Percentiles rank a stretch among this genome's conserved stretches.
These are phyloP conservation scores for Exutisphaerella laricina DNA, from an alignment of 2,329 filamentous ascomycete species.

Conservation along the genomic window DNA sequence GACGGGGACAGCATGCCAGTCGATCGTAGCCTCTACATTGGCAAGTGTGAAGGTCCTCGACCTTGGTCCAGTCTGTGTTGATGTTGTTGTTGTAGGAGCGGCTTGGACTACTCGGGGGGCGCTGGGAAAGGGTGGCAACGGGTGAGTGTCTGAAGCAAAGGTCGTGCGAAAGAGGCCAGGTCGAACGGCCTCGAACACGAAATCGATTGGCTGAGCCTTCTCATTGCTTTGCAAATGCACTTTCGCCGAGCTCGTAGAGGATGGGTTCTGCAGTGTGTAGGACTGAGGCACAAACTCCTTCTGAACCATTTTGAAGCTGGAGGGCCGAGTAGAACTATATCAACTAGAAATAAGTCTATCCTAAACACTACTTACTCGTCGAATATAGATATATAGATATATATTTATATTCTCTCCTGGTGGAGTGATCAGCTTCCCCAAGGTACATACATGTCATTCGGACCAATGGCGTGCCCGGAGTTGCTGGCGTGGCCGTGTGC, in stretches of 20 bases:
- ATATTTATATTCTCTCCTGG: not conserved
- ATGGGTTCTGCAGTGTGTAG: slow-evolving; percentile 32
- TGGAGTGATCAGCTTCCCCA: not conserved
- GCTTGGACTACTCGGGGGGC: slow-evolving; percentile 42
- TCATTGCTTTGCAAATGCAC: slow-evolving; percentile 42
- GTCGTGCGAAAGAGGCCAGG: slow-evolving; percentile 63
- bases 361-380: too few species aligned
- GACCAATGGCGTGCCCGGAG: not conserved
- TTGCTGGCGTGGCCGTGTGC: not conserved
- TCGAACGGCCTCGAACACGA: slow-evolving; percentile 58
- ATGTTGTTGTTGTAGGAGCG: slow-evolving; percentile 5
- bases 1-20: slow-evolving; percentile 55
- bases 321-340: not conserved
- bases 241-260: slow-evolving; percentile 22
- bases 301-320: slow-evolving; percentile 44
- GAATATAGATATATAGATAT: not conserved
- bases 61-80: slow-evolving; percentile 27
- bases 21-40: slow-evolving; percentile 50
- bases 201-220: slow-evolving; percentile 45
- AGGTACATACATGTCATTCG: not conserved
- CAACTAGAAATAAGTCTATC: not conserved
- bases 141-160: slow-evolving; percentile 58
- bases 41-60: slow-evolving; percentile 38
- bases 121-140: slow-evolving; percentile 60
- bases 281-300: slow-evolving; percentile 41